Conservation (phyloP, 208 protist species). For the Blastocrithidia nonstop region DNA sequence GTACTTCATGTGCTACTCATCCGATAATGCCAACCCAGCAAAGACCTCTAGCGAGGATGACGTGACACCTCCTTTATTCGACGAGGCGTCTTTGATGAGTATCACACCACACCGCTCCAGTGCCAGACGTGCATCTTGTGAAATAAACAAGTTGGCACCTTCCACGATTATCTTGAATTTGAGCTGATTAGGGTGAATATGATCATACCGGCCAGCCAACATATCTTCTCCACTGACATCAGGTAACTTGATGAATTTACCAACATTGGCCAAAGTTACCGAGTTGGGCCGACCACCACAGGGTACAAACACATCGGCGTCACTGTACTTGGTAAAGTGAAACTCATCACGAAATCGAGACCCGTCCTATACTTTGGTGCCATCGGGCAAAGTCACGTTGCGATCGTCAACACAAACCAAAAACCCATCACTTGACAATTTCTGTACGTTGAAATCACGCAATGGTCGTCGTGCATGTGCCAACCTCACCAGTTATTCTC, state of each 20-base stretch:
- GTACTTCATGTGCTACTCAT: slow-evolving; percentile 81
- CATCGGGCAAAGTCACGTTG: slow-evolving; percentile 81
- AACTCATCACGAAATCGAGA: slow-evolving; percentile 86
- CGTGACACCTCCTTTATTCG: slow-evolving; percentile 96
- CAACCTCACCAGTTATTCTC: slow-evolving; percentile 74
- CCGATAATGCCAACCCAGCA: slow-evolving; percentile 85
- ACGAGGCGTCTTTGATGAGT: slow-evolving; percentile 85
- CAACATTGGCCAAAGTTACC: slow-evolving; percentile 87
- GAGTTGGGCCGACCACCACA: slow-evolving; percentile 92
- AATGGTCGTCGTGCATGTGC: slow-evolving; percentile 64
- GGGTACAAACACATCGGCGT: slow-evolving; percentile 91
- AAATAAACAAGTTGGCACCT: slow-evolving; percentile 96
- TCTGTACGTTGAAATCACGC: slow-evolving; percentile 69
- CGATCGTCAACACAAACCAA: slow-evolving; percentile 79
- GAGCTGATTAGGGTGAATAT: slow-evolving; percentile 21
- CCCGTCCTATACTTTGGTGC: slow-evolving; percentile 49
- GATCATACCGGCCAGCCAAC: slow-evolving; percentile 38
- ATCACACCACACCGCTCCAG: slow-evolving; percentile 76
- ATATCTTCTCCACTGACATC: slow-evolving; percentile 50
- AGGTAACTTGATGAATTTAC: slow-evolving; percentile 54
- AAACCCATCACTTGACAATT: slow-evolving; percentile 82
- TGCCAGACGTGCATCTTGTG: slow-evolving; percentile 86
- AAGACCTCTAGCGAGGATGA: slow-evolving; percentile 95
- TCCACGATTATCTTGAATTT: slow-evolving; percentile 93
- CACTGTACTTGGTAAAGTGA: slow-evolving; percentile 76